Conservation (phyloP, 2,329 filamentous ascomycete genomes). For the Sclerotinia glacialis region DNA sequence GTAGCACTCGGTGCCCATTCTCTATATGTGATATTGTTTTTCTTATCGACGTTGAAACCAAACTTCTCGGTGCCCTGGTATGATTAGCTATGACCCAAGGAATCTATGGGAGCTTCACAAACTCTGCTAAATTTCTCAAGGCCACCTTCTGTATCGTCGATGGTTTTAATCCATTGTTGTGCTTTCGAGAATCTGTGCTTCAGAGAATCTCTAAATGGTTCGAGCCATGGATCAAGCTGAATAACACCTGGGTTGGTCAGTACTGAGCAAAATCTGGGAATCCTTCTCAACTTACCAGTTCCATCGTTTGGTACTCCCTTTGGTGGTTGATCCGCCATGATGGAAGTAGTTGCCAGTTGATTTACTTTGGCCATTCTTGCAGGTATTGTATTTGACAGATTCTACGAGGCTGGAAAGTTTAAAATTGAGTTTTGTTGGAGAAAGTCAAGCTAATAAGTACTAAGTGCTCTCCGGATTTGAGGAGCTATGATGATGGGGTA, state of each 20-base stretch:
- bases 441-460: constrained; percentile 12
- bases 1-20: constrained; percentile 95
- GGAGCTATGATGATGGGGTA: constrained; percentile 21
- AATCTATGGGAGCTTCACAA: constrained; percentile 34
- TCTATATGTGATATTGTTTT: constrained; percentile 84
- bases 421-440: background rate
- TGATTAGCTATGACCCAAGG: constrained; percentile 22
- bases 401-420: background rate
- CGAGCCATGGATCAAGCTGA: constrained; percentile 83
- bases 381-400: constrained; percentile 13
- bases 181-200: constrained; percentile 74
- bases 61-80: constrained; percentile 77
- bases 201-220: constrained; percentile 76
- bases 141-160: constrained; percentile 81
- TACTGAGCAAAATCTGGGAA: constrained; percentile 14
- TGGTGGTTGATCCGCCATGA: constrained; percentile 42
- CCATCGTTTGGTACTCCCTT: constrained; percentile 62
- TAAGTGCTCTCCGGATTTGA: constrained; percentile 6
- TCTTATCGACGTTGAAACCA: constrained; percentile 75
- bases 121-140: constrained; percentile 88
- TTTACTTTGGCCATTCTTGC: constrained; percentile 36
- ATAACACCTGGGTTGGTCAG: constrained; percentile 64
- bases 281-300: constrained; percentile 56
- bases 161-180: constrained; percentile 80
- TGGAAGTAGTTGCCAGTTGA: constrained; percentile 35